phyloP scores from a whole-genome alignment of 306 rosid genomes.

The Dryas drummondii region DNA sequence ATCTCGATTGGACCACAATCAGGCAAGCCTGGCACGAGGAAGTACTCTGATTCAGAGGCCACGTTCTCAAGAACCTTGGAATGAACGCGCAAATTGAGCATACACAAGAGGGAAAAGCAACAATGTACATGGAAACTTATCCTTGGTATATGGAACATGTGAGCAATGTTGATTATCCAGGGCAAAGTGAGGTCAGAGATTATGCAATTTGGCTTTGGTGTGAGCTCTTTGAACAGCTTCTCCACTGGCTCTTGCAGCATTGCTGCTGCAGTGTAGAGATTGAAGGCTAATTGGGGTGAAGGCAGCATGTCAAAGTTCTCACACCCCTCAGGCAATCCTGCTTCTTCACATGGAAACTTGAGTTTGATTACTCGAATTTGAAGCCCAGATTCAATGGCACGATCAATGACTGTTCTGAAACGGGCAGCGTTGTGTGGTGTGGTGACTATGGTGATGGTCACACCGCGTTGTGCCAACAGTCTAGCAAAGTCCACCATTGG shows the following conservation, averaged over 20 bases:
- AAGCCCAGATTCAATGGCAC: constrained; percentile 9
- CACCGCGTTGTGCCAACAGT: constrained; percentile 27
- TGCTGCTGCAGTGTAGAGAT: too few species aligned
- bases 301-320: constrained; percentile 28
- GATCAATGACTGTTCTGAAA: constrained; percentile 1
- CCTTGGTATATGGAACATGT: constrained; percentile 18
- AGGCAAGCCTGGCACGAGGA: constrained; percentile 23
- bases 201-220: too few species aligned
- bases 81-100: background rate
- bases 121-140: constrained; percentile 2
- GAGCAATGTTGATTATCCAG: background rate
- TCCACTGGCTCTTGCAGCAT: too few species aligned
- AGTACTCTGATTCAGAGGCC: constrained; percentile 5
- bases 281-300: background rate
- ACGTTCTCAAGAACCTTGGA: background rate
- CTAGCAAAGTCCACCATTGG: constrained; percentile 37
- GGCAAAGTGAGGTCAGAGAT: too few species aligned
- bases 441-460: constrained; percentile 29
- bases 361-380: constrained; percentile 18
- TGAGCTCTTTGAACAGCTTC: too few species aligned
- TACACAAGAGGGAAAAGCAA: background rate
- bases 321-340: constrained; percentile 28
- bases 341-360: constrained; percentile 22
- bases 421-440: constrained; percentile 27
- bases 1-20: constrained; percentile 8